Base-by-base conservation (phyloP, 75 land plant species). In the Cupressus sempervirens region DNA sequence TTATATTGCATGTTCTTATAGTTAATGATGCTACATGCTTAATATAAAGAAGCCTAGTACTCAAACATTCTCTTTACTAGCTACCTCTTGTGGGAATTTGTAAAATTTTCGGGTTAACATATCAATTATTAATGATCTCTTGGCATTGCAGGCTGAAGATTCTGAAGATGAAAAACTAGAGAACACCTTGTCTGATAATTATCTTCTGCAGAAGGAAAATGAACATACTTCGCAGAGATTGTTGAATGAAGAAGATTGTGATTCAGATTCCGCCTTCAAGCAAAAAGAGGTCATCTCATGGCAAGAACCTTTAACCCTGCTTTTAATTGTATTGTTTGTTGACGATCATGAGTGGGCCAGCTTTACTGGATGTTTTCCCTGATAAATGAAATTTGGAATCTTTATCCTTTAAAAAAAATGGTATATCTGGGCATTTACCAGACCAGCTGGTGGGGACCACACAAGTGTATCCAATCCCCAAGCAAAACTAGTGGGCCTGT, bases 241-340 rank as follows among this genome's bases (percentile, higher is more conserved):
- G 18, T 48, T 8, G 29, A 72, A 80, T 35, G 77, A 86, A 48
- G 82, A 14, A 72, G 20, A 58, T 81, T 83, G 52, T 9, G 67
- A n/a, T 72, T 16, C 36, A n/a, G 18, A 18, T 41, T 36, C 83
- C 0, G 0, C 76, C 53, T 76, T 86, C 38, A 62, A 86, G 40
- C 84, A 85, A 73, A 72, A 86, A 76, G 92, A 92, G 93, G 93
- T 92, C 81, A 80, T 80, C 83, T 65, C 84, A 76, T 46, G 84
- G 87, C 86, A 88, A 82, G 84, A 88, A 70, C 65, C 85, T 87
- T 87, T 81, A 85, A 23, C 83, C 83, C 85, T 52, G 68, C 73
- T 81, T 40, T 76, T 58, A 38, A 46, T 3, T 85, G 85, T 29
- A 38, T 87, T 84, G 29, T 34, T 85, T 84, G 34, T 65, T 81